Percentiles rank a stretch among this genome's conserved stretches.
Conservation (phyloP, 2,329 filamentous ascomycete species). For the Sporothrix inflata region DNA sequence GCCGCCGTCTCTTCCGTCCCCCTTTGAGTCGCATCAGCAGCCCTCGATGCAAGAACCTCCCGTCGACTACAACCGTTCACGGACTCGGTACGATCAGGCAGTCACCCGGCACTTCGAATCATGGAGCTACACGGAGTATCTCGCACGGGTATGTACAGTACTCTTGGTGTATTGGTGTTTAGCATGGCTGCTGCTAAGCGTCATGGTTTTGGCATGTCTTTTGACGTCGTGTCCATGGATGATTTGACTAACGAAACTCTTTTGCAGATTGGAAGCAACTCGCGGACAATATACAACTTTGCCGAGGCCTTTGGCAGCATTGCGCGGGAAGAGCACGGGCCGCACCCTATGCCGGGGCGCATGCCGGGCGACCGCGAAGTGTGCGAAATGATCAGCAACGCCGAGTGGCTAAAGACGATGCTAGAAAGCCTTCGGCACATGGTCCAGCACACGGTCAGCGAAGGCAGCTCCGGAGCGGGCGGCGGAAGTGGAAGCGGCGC, state of each 20-base stretch:
- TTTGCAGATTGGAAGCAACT: conserved; percentile 54
- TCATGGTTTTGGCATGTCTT: no score
- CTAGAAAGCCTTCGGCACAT: conserved; percentile 58
- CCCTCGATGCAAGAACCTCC: conserved; percentile 49
- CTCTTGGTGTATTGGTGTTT: no score
- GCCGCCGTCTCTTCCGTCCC: conserved; percentile 47
- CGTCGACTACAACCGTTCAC: conserved; percentile 28
- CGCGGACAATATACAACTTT: conserved; percentile 60
- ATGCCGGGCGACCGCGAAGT: conserved; percentile 61
- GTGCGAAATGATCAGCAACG: conserved; percentile 57
- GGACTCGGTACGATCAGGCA: conserved; percentile 35
- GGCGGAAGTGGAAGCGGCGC: background rate
- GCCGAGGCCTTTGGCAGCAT: conserved; percentile 59
- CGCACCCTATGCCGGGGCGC: conserved; percentile 57
- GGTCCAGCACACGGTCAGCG: conserved; percentile 57
- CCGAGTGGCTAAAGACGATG: conserved; percentile 56
- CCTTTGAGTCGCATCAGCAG: conserved; percentile 52
- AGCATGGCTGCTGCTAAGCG: no score
- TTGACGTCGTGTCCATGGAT: no score
- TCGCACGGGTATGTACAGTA: conserved; percentile 52
- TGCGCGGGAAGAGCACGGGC: conserved; percentile 59
- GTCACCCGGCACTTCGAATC: conserved; percentile 55
- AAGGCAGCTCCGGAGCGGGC: conserved; percentile 44
- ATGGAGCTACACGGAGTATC: conserved; percentile 57
- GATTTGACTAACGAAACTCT: conserved; percentile 28